Conservation (phyloP, 441 rosid genomes). For the Dalechampia spathulata region DNA sequence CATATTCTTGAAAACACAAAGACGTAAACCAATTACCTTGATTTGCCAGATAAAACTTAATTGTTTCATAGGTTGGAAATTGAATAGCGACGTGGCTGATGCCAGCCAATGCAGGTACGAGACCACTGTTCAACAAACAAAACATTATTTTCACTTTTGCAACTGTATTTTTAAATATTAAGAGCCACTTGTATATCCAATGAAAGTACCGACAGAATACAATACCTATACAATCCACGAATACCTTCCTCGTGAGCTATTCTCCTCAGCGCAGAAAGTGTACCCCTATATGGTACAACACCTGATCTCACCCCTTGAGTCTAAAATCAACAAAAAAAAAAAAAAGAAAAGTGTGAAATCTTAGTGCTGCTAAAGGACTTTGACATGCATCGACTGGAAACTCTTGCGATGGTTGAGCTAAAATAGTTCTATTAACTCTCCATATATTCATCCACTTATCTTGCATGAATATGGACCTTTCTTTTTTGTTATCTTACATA, state of each 20-base stretch:
- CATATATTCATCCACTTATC: not conserved
- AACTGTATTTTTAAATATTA: no score
- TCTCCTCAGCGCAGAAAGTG: constrained; percentile 74
- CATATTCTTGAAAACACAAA: no score
- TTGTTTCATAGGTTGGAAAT: no score
- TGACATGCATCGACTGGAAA: not conserved
- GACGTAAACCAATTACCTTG: no score
- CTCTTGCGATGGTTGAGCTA: not conserved
- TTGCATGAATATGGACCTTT: no score
- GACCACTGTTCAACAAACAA: no score
- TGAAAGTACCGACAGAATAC: not conserved
- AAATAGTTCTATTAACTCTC: not conserved
- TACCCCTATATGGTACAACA: constrained; percentile 72
- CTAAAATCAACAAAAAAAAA: constrained; percentile 24
- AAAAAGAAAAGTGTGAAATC: constrained; percentile 6
- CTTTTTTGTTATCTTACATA: no score
- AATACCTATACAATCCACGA: constrained; percentile 81
- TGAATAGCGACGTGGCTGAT: no score
- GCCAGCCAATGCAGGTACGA: no score
- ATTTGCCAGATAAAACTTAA: no score
- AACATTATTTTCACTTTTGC: no score
- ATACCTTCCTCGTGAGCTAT: constrained; percentile 79
- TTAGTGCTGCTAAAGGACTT: constrained; percentile 5
- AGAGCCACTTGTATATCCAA: not conserved
- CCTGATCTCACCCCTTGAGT: constrained; percentile 78